Percentiles rank a stretch among this genome's conserved stretches.
These are phyloP conservation scores for Takakia lepidozioides DNA, from an alignment of 225 moss, liverwort and hornwort genomes.

Conservation along the genomic window DNA sequence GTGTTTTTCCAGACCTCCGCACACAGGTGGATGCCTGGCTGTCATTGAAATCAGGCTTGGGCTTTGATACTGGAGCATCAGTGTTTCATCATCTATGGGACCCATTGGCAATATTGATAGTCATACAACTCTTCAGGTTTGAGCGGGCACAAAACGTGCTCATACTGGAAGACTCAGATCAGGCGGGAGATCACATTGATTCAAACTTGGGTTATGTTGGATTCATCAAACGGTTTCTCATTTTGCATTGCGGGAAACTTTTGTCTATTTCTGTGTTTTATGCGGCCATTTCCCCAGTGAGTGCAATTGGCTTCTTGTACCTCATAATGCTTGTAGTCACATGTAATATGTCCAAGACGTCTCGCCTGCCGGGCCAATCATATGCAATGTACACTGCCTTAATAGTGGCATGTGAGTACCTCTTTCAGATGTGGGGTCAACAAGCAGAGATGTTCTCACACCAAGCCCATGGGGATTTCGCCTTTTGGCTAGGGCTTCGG, in stretches of 20 bases:
- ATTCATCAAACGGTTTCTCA: constrained; percentile 59
- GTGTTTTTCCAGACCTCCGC: constrained; percentile 67
- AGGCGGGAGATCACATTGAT: constrained; percentile 18
- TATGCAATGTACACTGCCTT: constrained; percentile 74
- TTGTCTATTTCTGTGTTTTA: constrained; percentile 79
- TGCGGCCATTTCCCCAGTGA: constrained; percentile 75
- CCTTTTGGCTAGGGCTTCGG: constrained; percentile 70
- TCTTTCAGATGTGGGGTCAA: constrained; percentile 92
- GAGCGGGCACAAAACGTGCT: constrained; percentile 62
- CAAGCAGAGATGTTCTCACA: constrained; percentile 59
- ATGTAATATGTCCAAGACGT: constrained; percentile 88
- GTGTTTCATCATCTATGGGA: constrained; percentile 84
- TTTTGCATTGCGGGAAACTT: constrained; percentile 75
- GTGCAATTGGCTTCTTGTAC: constrained; percentile 81
- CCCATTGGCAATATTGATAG: constrained; percentile 68
- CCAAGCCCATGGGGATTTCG: constrained; percentile 80
- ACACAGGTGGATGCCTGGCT: constrained; percentile 44
- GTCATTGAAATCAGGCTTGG: constrained; percentile 64
- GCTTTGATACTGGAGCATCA: constrained; percentile 64
- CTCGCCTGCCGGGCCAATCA: constrained; percentile 68
- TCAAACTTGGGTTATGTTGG: constrained; percentile 26
- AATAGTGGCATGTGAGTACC: constrained; percentile 54
- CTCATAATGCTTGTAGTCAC: constrained; percentile 82
- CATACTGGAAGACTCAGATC: constrained; percentile 32
- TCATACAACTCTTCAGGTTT: constrained; percentile 83